phyloP scores from a whole-genome alignment of 768 basidiomycete species.

The Kwoniella europaea region DNA sequence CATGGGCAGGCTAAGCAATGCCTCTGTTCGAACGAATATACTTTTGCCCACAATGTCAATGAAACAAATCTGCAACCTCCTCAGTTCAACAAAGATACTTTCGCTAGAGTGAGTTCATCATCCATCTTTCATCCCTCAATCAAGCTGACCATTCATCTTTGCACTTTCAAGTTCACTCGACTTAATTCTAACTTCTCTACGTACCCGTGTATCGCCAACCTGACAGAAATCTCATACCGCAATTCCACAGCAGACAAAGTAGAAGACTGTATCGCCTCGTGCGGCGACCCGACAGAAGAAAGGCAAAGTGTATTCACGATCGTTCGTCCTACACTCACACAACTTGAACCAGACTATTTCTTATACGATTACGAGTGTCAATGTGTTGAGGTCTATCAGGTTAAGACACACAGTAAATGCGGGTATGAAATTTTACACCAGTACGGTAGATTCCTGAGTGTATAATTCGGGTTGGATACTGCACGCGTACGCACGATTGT shows the following conservation, averaged over 20 bases:
- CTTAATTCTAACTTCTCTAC: background rate
- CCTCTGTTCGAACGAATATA: slow-evolving; percentile 1
- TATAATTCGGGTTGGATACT: too few relatives aligned
- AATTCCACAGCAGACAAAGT: background rate
- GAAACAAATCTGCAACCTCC: background rate
- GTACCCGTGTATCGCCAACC: background rate
- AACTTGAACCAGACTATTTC: background rate
- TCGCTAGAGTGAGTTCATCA: background rate
- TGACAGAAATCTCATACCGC: background rate
- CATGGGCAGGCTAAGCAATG: background rate
- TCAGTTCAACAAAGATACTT: background rate
- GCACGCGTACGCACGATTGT: too few relatives aligned
- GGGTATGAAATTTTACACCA: background rate
- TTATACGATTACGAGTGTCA: background rate
- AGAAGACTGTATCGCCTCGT: slow-evolving; percentile 5
- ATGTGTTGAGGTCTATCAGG: background rate
- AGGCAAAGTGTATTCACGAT: background rate
- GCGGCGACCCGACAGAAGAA: background rate
- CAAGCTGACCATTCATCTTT: background rate
- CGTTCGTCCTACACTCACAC: background rate
- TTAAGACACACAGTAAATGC: background rate
- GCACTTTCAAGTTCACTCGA: background rate
- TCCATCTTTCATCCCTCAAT: background rate
- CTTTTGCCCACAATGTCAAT: background rate
- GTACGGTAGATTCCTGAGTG: background rate